Evolutionary conservation across 2,329 filamentous ascomycete species (phyloP).

Genomic region (Coleophoma crateriformis): DNA sequence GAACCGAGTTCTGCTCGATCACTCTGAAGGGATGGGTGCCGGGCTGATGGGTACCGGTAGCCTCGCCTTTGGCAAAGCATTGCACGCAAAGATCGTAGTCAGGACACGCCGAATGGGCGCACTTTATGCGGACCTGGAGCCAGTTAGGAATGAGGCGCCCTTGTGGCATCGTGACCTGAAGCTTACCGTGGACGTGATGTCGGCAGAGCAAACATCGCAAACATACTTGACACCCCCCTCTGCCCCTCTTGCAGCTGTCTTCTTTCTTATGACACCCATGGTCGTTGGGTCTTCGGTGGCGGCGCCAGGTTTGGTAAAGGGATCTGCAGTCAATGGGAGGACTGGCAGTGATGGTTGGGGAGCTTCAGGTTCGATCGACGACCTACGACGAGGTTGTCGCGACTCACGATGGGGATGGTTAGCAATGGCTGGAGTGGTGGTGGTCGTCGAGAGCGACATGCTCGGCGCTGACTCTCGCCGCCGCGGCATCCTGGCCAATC

Average conservation of each 20-base stretch:
- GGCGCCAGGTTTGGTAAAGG: background rate
- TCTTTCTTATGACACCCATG: constrained; percentile 97
- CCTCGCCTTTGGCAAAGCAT: constrained; percentile 81
- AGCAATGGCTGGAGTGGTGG: background rate
- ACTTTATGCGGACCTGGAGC: constrained; percentile 82
- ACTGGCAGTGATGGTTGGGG: background rate
- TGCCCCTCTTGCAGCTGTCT: constrained; percentile 77
- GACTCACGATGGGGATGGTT: too few species aligned
- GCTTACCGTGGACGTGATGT: constrained; percentile 92
- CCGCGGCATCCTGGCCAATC: background rate
- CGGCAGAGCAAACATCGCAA: constrained; percentile 92
- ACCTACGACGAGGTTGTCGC: too few species aligned
- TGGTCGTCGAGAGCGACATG: background rate
- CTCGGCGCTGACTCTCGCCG: background rate
- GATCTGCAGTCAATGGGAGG: background rate
- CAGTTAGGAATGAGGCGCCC: constrained; percentile 1
- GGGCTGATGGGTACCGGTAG: constrained; percentile 80
- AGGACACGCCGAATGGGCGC: constrained; percentile 69
- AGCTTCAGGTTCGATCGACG: too few species aligned
- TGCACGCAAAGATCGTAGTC: constrained; percentile 97
- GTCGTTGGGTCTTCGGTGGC: background rate
- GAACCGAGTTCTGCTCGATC: constrained; percentile 97
- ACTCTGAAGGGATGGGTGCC: constrained; percentile 83
- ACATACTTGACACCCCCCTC: constrained; percentile 93
- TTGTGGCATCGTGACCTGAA: background rate